These are phyloP conservation scores for Trichosporon sp. DNA, from an alignment of 1,284 basidiomycete genomes.

Conservation along the genomic window DNA sequence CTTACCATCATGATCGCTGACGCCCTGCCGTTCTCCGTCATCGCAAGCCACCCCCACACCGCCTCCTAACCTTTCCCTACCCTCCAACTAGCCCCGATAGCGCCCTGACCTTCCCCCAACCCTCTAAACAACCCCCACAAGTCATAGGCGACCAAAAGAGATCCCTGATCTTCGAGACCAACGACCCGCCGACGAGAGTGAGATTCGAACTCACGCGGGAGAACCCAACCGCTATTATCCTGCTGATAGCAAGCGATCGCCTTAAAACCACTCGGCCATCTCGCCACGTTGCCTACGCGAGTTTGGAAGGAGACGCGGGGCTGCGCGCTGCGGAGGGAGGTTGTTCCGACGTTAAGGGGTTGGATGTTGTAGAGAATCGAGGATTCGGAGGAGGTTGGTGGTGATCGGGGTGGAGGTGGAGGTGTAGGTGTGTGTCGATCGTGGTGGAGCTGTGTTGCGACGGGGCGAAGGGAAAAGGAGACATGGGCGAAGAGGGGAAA, in stretches of 20 bases:
- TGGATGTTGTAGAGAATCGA: no score
- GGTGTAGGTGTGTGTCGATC: no score
- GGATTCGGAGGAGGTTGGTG: no score
- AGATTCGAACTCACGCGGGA: conserved; percentile 20
- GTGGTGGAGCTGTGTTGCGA: no score
- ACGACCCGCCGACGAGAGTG: neutral
- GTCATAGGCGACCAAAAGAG: neutral
- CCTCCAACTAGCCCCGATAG: neutral
- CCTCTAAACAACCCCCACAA: no score
- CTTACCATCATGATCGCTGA: neutral
- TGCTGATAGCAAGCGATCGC: conserved; percentile 12
- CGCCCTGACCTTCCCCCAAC: neutral
- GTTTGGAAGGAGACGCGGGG: neutral
- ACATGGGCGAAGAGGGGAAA: no score
- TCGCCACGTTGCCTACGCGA: neutral
- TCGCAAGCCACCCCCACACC: neutral
- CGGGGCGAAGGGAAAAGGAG: no score
- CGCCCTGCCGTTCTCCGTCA: neutral
- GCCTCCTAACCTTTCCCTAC: no score
- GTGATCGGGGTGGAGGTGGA: no score
- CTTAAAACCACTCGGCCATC: conserved; percentile 15
- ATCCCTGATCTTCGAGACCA: neutral
- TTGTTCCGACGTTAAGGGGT: neutral
- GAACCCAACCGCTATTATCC: conserved; percentile 14
- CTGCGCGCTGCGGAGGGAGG: neutral